Evolutionary conservation across 1,284 basidiomycete genomes (phyloP), one percentile per base, ranked within the genome.

Genomic region (Microbotryum silenes-acaulis): DNA sequence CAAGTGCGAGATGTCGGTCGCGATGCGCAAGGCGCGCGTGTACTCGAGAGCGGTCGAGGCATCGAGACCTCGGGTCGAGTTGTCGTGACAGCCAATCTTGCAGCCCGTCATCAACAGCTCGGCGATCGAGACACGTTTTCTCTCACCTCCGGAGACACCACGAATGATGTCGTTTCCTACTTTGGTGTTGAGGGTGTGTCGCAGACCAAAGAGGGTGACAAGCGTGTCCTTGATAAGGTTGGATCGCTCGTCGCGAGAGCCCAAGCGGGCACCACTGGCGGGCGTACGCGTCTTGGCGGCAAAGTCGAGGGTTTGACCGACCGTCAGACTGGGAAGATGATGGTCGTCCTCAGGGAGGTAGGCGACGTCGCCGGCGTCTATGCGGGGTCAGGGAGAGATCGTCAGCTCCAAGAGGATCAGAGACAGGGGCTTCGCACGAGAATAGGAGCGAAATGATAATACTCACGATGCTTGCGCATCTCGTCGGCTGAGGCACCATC

Each of bases 1-100:
- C n/a, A 67, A 25, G 60, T 56, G 46, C 57, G 60, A 65, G 49
- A 77, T 70, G 59, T 77, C 74, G 73, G 64, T 67, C 23, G 63
- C 67, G 37, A 69, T 63, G 20, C 65, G 58, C 47, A 82, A 76
- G 10, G 77, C 77, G 68, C 79, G 80, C 70, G 79, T 78, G 69
- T 80, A 82, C 71, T 82, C 80, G 66, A 82, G 72, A 20, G 82
- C 82, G 25, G 81, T 83, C 16, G 79, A 79, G 23, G 81, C 80
- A 70, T 83, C 82, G 47, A 94, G 80, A 63, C 91, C 89, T 56
- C 88, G 81, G 3, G 87, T 89, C 0, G 86, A 85, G 72, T 76
- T 76, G 67, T 75, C 74, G 69, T 72, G 74, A 62, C 68, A 58
- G 23, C 60, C 63, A 42, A 67, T 60, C 44, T 29, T 50, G 62